A percentile compares a stretch with the other conserved stretches of the same genome.
These are phyloP conservation scores for Powellomyces hirtus DNA, from an alignment of 192 early-diverging fungal species.

Conservation along the genomic window DNA sequence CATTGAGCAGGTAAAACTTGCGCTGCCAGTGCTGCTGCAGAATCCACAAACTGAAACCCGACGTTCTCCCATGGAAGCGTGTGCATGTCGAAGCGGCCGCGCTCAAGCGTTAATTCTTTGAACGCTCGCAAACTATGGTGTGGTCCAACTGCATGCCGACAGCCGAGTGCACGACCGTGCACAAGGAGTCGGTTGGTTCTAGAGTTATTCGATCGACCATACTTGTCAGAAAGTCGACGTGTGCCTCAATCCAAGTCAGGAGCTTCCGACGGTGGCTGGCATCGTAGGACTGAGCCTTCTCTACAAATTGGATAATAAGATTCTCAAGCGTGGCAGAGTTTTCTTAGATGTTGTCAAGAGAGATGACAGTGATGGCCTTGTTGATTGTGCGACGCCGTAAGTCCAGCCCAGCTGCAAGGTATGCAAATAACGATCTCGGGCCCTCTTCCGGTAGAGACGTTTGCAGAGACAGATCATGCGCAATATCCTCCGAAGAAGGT, in stretches of 20 bases:
- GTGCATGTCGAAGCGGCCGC: neutral
- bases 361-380: slow-evolving; percentile 2
- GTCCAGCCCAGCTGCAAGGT: slow-evolving; percentile 11
- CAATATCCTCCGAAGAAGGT: slow-evolving; percentile 2
- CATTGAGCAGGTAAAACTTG: slow-evolving; percentile 18
- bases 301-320: slow-evolving; percentile 1
- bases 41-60: slow-evolving; percentile 7
- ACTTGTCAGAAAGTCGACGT: slow-evolving; percentile 1
- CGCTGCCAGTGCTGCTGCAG: slow-evolving; percentile 11
- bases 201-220: slow-evolving; percentile 16
- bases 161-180: neutral
- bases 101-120: slow-evolving; percentile 9
- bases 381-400: neutral
- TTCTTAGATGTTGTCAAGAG: slow-evolving; percentile 21
- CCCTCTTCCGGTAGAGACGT: neutral
- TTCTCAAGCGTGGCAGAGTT: neutral
- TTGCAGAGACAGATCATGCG: neutral
- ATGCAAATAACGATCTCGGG: slow-evolving; percentile 5
- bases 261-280: no score
- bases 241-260: neutral
- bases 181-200: slow-evolving; percentile 14
- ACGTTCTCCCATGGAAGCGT: neutral
- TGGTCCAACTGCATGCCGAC: neutral
- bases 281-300: neutral
- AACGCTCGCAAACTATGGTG: slow-evolving; percentile 18